Base-by-base conservation (phyloP, 202 grass and related monocot genomes). In the Hordeum pubiflorum region DNA sequence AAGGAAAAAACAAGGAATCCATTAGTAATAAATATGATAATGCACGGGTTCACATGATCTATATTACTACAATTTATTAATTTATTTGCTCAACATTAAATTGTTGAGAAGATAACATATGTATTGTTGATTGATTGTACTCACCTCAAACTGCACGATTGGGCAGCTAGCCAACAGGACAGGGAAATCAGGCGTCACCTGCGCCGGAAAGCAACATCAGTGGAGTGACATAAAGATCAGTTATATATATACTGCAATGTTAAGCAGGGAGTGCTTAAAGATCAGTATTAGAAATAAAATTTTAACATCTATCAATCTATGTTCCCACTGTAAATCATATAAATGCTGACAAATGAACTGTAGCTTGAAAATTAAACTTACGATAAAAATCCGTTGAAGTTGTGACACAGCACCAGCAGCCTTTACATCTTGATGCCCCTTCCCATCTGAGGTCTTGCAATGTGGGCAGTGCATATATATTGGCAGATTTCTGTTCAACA, bases 381-480 rank as follows among this genome's bases (percentile, higher is more conserved):
- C 96, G 80, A 98, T 84, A 78, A 95, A 95, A 88, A 95, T 91
- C 22, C 90, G 86, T 69, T 98, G 96, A 82, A 98, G 96, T 69
- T 95, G 96, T 72, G 96, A 95, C 48, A 88, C 77, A 10, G 63
- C 76, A 90, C 86, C 81, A 69, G 92, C 84, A 91, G 85, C 80
- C 65, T 89, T 93, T 38, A 79, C 74, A 79, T 95, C 82, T 85
- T 92, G 86, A 64, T 70, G 76, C 50, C 79, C 77, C 57, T 91
- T 82, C 56, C 78, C 86, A 58, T 88, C 84, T 41, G 85, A 89
- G 74, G 40, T 83, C 66, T 85, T 94, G 80, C 95, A 98, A 81
- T 98, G 83, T 70, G 92, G 95, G 61, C 92, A 98, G 54, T 91
- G 89, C 92, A 98, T 91, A 93, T 93, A 93, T 93, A 98, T 81